phyloP scores from a whole-genome alignment of 768 basidiomycete species.

The Tulasnella sp. region DNA sequence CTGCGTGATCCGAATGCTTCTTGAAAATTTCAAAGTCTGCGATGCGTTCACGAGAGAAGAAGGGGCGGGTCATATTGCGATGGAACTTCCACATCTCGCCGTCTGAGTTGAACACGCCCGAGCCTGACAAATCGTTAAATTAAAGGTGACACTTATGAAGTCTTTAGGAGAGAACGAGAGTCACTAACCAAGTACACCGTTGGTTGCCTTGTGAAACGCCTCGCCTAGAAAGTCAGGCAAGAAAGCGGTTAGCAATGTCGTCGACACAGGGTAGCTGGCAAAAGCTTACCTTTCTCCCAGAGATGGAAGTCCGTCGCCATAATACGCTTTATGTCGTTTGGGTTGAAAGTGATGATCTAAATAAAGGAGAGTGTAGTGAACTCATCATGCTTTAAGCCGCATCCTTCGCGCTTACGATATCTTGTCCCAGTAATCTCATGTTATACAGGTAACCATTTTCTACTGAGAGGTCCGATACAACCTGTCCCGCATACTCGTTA shows the following conservation, averaged over 20 bases:
- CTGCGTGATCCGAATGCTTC: conserved; percentile 41
- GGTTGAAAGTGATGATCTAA: conserved; percentile 30
- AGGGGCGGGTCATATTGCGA: conserved; percentile 59
- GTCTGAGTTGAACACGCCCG: conserved; percentile 49
- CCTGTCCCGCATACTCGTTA: conserved; percentile 31
- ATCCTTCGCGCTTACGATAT: neutral
- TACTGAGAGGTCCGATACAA: conserved; percentile 25
- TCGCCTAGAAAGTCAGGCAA: neutral
- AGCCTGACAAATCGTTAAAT: conserved; percentile 13
- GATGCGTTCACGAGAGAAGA: conserved; percentile 56
- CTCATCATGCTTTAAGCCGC: conserved; percentile 13
- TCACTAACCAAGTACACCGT: conserved; percentile 32
- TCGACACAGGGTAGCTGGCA: neutral
- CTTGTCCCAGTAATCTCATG: conserved; percentile 22
- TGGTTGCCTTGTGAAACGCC: neutral
- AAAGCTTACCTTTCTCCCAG: conserved; percentile 46
- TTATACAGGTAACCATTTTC: conserved; percentile 28
- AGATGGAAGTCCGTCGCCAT: conserved; percentile 52
- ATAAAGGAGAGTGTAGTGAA: conserved; percentile 25
- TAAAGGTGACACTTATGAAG: neutral
- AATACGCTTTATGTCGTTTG: conserved; percentile 47
- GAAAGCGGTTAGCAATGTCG: neutral
- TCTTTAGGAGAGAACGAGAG: neutral
- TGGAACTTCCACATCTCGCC: conserved; percentile 70
- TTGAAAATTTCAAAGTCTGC: conserved; percentile 58